phyloP scores from a whole-genome alignment of 495 filamentous ascomycete species.

The Wilcoxina mikolae region DNA sequence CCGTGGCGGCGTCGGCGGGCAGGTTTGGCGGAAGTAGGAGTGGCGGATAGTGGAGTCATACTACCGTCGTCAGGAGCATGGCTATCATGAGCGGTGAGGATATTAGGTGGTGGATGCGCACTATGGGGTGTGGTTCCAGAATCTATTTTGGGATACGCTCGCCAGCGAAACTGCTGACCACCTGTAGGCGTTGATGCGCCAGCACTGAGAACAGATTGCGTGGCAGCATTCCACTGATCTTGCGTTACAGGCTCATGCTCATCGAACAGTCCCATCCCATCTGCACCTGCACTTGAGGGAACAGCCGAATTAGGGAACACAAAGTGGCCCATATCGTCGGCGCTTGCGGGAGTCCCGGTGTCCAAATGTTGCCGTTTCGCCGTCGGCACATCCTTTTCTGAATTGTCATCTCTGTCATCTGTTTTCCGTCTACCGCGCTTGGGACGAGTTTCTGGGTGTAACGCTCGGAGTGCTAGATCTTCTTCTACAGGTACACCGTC shows the following conservation, averaged over 20 bases:
- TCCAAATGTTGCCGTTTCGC: slow-evolving; percentile 52
- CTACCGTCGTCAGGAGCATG: slow-evolving; percentile 16
- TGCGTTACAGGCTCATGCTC: slow-evolving; percentile 20
- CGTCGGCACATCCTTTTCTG: slow-evolving; percentile 35
- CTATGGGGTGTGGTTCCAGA: slow-evolving; percentile 20
- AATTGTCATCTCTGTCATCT: slow-evolving; percentile 53
- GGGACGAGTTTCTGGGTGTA: slow-evolving; percentile 79
- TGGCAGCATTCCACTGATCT: slow-evolving; percentile 44
- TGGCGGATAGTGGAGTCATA: slow-evolving; percentile 16
- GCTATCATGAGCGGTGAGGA: slow-evolving; percentile 15
- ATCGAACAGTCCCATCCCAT: slow-evolving; percentile 33
- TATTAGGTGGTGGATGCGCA: slow-evolving; percentile 18
- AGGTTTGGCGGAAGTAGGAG: slow-evolving; percentile 26
- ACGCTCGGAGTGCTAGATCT: slow-evolving; percentile 76
- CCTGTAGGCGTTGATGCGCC: slow-evolving; percentile 17
- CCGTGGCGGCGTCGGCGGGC: slow-evolving; percentile 63
- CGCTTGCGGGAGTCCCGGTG: slow-evolving; percentile 39
- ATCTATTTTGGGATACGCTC: slow-evolving; percentile 28
- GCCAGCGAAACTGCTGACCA: slow-evolving; percentile 37
- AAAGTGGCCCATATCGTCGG: slow-evolving; percentile 32
- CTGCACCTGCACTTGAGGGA: slow-evolving; percentile 45
- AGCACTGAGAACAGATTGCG: slow-evolving; percentile 21
- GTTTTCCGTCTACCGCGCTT: slow-evolving; percentile 75
- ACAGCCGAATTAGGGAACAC: slow-evolving; percentile 43
- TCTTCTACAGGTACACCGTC: slow-evolving; percentile 85